Evolutionary conservation across 2,329 filamentous ascomycete genomes (phyloP), one percentile per base, ranked within the genome.

Genomic region (Cryphonectria nitschkei): DNA sequence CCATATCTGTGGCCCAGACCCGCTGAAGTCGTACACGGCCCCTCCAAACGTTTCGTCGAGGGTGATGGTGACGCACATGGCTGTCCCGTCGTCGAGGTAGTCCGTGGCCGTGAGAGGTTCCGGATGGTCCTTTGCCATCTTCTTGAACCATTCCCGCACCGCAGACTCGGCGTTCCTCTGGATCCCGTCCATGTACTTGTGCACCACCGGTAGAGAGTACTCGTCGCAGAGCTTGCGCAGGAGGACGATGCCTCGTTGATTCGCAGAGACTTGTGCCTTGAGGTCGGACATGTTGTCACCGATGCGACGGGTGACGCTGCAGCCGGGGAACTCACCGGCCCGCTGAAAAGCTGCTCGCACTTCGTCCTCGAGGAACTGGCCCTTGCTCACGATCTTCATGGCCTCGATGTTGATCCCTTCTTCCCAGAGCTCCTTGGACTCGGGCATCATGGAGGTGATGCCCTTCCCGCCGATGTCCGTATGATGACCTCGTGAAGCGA

Each of bases 71-170:
- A 82, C 71, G 29, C 71, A 74, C 72, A 82, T 75, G 8, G 73
- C 73, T 0, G 81, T 81, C 1, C 81, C 80, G 67, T 81, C 78
- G 69, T 82, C 81, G 60, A 82, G 76, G 64, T 75, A 78, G 69
- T 82, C 80, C 3, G 76, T 75, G 1, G 78, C 76, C 3, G 73
- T 70, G 7, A 80, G 74, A 7, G 73, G 71, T 1, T 74, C 34
- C 9, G 67, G 70, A 66, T 78, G 74, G 66, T 91, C 86, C 72
- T 88, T 84, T 2, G 90, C 76, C 64, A 81, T 41, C 29, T 67
- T 69, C 26, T 75, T 75, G 67, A 81, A 73, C 41, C 75, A 77
- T 6, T 73, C 73, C 3, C 80, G 79, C 1, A 81, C 79, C 0
- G 80, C 78, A 3, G 75, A 67, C 70, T 84, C 82, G 16, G 82